Conservation (phyloP, 371 early-diverging fungal genomes). For the Basidiobolus meristosporus region DNA sequence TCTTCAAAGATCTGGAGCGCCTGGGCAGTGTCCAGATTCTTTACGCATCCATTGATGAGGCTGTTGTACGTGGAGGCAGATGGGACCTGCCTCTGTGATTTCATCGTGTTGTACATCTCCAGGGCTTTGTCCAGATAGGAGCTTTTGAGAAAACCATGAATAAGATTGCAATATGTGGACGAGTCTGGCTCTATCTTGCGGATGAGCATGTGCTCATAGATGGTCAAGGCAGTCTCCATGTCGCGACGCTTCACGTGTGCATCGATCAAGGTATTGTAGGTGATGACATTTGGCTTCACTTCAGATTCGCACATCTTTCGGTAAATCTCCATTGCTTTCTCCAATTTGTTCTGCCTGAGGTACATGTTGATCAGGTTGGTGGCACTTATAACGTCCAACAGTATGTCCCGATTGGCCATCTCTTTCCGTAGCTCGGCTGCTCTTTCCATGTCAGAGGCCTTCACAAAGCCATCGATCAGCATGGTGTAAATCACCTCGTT, state of each 20-base stretch:
- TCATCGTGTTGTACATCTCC: no score
- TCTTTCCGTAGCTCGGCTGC: slow-evolving; percentile 1
- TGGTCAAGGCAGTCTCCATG: not conserved
- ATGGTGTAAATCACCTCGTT: slow-evolving; percentile 2
- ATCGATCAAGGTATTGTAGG: slow-evolving; percentile 1
- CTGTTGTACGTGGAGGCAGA: no score
- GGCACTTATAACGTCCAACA: not conserved
- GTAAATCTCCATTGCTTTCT: slow-evolving; percentile 1
- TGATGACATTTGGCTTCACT: not conserved
- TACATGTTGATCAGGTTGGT: not conserved
- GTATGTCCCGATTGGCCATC: slow-evolving; percentile 1
- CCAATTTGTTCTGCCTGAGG: not conserved
- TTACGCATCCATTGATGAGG: no score
- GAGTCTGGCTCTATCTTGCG: no score
- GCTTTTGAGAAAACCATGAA: no score
- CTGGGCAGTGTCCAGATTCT: no score
- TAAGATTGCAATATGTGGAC: no score
- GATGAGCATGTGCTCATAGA: no score
- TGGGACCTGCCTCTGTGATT: no score
- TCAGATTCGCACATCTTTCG: not conserved
- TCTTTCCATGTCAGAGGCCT: not conserved
- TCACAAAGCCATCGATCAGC: not conserved
- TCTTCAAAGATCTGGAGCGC: no score
- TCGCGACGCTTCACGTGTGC: slow-evolving; percentile 1
- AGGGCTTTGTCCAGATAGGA: no score